These are phyloP conservation scores for Sclerotinia borealis DNA, from an alignment of 2,329 filamentous ascomycete genomes.

Conservation along the genomic window DNA sequence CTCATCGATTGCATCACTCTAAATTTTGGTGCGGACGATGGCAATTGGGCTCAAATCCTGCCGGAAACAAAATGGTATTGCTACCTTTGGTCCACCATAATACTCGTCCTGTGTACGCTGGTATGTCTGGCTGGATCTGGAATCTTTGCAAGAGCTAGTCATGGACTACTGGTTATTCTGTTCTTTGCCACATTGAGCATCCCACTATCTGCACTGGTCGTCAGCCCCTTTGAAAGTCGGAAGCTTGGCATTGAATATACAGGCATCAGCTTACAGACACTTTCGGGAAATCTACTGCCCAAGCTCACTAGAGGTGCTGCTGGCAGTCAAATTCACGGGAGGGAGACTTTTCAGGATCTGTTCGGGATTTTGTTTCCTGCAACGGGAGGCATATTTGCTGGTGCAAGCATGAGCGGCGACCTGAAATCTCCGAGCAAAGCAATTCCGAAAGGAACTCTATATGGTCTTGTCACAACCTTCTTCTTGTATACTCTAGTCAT, in stretches of 20 bases:
- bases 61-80: conserved; percentile 69
- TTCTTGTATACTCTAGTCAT: conserved; percentile 71
- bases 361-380: conserved; percentile 81
- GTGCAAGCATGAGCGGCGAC: conserved; percentile 87
- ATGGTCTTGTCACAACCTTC: conserved; percentile 71
- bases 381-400: conserved; percentile 55
- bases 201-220: conserved; percentile 67
- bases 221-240: conserved; percentile 59
- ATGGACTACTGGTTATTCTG: conserved; percentile 65
- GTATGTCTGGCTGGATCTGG: conserved; percentile 76
- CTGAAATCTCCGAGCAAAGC: conserved; percentile 75
- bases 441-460: conserved; percentile 78
- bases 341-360: conserved; percentile 69
- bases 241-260: conserved; percentile 67
- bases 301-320: conserved; percentile 54
- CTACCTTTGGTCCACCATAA: conserved; percentile 68
- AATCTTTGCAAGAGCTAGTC: conserved; percentile 75
- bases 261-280: conserved; percentile 63
- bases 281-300: conserved; percentile 69
- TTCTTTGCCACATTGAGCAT: conserved; percentile 73
- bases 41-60: conserved; percentile 53
- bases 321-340: conserved; percentile 54
- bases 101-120: conserved; percentile 63
- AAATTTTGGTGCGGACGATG: conserved; percentile 57
- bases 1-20: conserved; percentile 75